phyloP scores from a whole-genome alignment of 805 yeast species.

The Myxozyma sirexii region DNA sequence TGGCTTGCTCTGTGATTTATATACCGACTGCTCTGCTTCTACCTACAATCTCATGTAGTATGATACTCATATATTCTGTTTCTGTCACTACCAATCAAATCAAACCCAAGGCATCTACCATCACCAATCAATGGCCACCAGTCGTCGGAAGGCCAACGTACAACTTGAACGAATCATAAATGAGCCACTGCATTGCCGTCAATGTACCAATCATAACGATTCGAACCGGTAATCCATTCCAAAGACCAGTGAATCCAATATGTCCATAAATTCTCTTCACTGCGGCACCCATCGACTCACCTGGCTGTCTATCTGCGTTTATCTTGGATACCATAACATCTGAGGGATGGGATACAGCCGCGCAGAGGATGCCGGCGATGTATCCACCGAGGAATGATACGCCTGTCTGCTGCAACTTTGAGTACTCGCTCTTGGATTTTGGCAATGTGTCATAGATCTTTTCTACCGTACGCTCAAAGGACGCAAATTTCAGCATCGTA shows the following conservation, averaged over 20 bases:
- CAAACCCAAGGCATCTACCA: too few relatives aligned
- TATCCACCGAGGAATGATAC: conserved; percentile 94
- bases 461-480: conserved; percentile 88
- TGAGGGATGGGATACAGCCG: conserved; percentile 93
- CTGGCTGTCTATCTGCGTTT: conserved; percentile 65
- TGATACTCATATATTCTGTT: background rate
- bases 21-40: too few relatives aligned
- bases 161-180: conserved; percentile 55
- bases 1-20: too few relatives aligned
- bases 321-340: conserved; percentile 96
- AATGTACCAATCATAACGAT: conserved; percentile 95
- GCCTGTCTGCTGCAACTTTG: conserved; percentile 79
- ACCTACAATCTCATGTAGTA: too few relatives aligned
- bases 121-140: conserved; percentile 14
- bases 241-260: conserved; percentile 88
- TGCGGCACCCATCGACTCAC: conserved; percentile 59
- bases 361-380: conserved; percentile 95
- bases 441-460: conserved; percentile 64
- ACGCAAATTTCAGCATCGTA: conserved; percentile 94
- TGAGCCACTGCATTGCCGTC: conserved; percentile 95
- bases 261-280: conserved; percentile 71
- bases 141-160: conserved; percentile 16
- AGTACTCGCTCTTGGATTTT: conserved; percentile 63
- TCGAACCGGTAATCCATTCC: conserved; percentile 94
- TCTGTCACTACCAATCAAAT: background rate